phyloP scores from a whole-genome alignment of 2,329 filamentous ascomycete genomes.

The Colletotrichum chrysophilum region DNA sequence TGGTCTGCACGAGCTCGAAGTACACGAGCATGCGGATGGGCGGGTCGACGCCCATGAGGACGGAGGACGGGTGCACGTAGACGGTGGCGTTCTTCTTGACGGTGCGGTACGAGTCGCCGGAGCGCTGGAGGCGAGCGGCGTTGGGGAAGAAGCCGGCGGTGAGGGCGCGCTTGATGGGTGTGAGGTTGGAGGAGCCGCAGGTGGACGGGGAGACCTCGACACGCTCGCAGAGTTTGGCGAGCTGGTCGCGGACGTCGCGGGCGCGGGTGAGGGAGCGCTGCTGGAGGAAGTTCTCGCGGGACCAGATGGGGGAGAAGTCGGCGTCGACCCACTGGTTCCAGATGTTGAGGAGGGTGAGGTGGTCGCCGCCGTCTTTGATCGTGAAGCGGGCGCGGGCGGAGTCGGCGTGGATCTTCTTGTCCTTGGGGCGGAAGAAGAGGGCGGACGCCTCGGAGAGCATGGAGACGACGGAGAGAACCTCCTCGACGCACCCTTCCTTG shows the following conservation, averaged over 20 bases:
- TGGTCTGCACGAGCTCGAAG: constrained; percentile 81
- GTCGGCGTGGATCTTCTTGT: constrained; percentile 97
- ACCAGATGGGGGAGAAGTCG: constrained; percentile 88
- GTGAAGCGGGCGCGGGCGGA: constrained; percentile 89
- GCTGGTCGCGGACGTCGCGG: constrained; percentile 89
- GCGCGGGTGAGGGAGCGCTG: constrained; percentile 88
- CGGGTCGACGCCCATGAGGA: constrained; percentile 79
- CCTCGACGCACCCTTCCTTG: constrained; percentile 90
- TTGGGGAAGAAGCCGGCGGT: constrained; percentile 95
- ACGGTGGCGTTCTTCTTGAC: constrained; percentile 90
- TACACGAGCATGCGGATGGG: constrained; percentile 84
- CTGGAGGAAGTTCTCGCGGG: constrained; percentile 92
- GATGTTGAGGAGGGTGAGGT: constrained; percentile 86
- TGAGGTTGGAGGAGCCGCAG: constrained; percentile 72
- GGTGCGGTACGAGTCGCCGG: constrained; percentile 87
- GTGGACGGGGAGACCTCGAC: constrained; percentile 81
- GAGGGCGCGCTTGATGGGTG: constrained; percentile 85
- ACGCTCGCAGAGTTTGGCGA: constrained; percentile 89
- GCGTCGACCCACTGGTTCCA: constrained; percentile 96
- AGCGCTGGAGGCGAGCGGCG: constrained; percentile 80
- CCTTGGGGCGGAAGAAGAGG: constrained; percentile 93
- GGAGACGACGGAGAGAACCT: constrained; percentile 90
- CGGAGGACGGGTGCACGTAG: constrained; percentile 88
- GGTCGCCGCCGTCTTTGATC: constrained; percentile 88
- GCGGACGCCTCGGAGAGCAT: constrained; percentile 90